Evolutionary conservation across 768 basidiomycete species (phyloP).

Genomic region (Russula earlei): DNA sequence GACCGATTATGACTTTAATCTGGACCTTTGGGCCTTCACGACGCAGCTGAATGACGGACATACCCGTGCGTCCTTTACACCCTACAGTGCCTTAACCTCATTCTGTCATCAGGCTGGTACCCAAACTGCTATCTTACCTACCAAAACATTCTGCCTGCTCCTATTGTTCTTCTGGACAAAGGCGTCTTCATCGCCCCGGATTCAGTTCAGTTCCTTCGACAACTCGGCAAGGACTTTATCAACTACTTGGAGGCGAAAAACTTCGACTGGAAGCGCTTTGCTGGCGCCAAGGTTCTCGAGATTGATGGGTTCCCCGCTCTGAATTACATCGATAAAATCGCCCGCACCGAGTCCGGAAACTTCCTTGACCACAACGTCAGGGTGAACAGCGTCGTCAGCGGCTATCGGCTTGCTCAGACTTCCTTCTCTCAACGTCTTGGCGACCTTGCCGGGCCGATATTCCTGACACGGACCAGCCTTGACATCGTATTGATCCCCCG

Average conservation of each 20-base stretch:
- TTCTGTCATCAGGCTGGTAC: conserved; percentile 38
- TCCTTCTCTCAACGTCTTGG: conserved; percentile 51
- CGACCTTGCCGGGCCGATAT: conserved; percentile 43
- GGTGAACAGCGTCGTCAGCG: conserved; percentile 52
- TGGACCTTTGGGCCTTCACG: conserved; percentile 46
- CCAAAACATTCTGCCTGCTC: conserved; percentile 46
- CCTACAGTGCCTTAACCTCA: too few species aligned
- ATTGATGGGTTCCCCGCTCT: conserved; percentile 48
- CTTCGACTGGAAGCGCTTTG: conserved; percentile 55
- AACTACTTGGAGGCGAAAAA: conserved; percentile 33
- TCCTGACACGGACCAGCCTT: conserved; percentile 38
- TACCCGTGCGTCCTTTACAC: conserved; percentile 39
- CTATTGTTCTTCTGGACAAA: conserved; percentile 27
- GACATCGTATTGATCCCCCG: conserved; percentile 39
- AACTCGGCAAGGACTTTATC: conserved; percentile 38
- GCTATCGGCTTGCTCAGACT: conserved; percentile 36
- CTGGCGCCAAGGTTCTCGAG: conserved; percentile 45
- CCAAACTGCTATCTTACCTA: conserved; percentile 40
- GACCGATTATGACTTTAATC: conserved; percentile 62
- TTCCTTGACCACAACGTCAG: conserved; percentile 55
- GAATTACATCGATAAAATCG: conserved; percentile 47
- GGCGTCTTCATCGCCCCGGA: conserved; percentile 46
- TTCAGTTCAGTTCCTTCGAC: conserved; percentile 41
- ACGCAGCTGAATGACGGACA: conserved; percentile 57
- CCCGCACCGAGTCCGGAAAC: conserved; percentile 50